These are phyloP conservation scores for sorghum (Sorghum bicolor) DNA, from an alignment of 176 grass and related monocot species.

Conservation along the genomic window Sorghum_bicolor_NCBIv3 NC_012870.2:76619001-76619500, in stretches of 20 bases:
- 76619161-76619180: conserved; percentile 78
- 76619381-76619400: neutral
- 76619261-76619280: neutral
- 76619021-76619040: conserved; percentile 44
- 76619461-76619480: neutral
- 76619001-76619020: conserved; percentile 77
- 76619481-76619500: neutral
- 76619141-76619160: conserved; percentile 80
- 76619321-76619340: neutral
- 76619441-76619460: neutral
- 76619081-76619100: neutral
- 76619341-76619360: neutral
- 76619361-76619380: neutral
- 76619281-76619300: neutral
- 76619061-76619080: neutral
- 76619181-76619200: conserved; percentile 96
- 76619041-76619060: neutral
- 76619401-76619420: neutral
- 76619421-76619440: neutral
- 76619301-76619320: neutral
- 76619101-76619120: conserved; percentile 57
- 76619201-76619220: conserved; percentile 85
- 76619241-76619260: neutral
- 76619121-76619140: conserved; percentile 73
- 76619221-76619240: conserved; percentile 48